A percentile compares a stretch with the other conserved stretches of the same genome.
phyloP scores from a whole-genome alignment of 345 rosid species.

The Geranium brycei region DNA sequence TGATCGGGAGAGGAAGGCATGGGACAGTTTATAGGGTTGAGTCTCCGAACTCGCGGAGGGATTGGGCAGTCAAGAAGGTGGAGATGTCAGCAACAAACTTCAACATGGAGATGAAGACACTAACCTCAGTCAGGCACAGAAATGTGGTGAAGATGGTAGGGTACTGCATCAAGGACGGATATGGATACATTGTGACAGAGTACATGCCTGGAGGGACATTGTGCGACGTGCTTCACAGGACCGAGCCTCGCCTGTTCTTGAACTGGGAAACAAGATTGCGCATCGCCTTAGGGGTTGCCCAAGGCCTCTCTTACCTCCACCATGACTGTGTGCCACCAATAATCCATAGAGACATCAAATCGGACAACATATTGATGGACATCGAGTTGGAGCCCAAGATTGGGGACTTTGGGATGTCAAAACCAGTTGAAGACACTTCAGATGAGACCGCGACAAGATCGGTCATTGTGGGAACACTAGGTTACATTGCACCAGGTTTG shows the following conservation, averaged over 20 bases:
- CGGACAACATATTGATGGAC: conserved; percentile 25
- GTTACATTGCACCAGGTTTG: conserved; percentile 35
- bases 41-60: conserved; percentile 13
- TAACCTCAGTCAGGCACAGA: conserved; percentile 21
- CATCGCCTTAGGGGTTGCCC: conserved; percentile 24
- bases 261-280: conserved; percentile 22
- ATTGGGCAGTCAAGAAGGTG: conserved; percentile 33
- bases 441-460: conserved; percentile 20
- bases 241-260: conserved; percentile 13
- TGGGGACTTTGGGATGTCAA: conserved; percentile 30
- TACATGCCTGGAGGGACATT: conserved; percentile 28
- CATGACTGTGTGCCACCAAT: conserved; percentile 29
- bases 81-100: conserved; percentile 20
- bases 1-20: conserved; percentile 33
- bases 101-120: conserved; percentile 19
- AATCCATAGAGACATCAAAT: conserved; percentile 27
- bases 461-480: conserved; percentile 24
- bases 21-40: conserved; percentile 29
- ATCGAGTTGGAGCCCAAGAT: conserved; percentile 27
- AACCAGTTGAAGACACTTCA: conserved; percentile 11
- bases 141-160: conserved; percentile 25
- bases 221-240: conserved; percentile 15
- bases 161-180: conserved; percentile 20
- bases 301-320: conserved; percentile 13
- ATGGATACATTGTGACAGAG: conserved; percentile 21